Base-by-base conservation (phyloP, 495 filamentous ascomycete genomes). In the Oleoguttula mirabilis region DNA sequence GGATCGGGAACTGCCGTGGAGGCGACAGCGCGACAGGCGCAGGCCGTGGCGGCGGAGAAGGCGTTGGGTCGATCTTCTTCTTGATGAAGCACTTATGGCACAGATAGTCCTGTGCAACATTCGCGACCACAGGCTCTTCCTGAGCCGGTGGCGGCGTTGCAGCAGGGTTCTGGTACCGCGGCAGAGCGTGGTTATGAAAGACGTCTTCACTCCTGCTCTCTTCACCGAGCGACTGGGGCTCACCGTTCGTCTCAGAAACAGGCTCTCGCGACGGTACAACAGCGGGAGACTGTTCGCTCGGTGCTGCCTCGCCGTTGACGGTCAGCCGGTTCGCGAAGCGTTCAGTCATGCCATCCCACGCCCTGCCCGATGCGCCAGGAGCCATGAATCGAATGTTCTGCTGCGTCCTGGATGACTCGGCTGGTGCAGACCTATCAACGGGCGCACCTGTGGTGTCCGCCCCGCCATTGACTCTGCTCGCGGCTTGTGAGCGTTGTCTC, bases 51-150 rank as follows among this genome's bases (percentile, higher is more conserved):
- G 39, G 44, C 8, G 52, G 52, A 24, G 52, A 40, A 3, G 52
- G 43, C 12, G 47, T 51, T 4, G 44, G 48, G 21, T 51, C 31
- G 20, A 43, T 16, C 24, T 51, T 50, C 35, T 51, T 51, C 36
- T 43, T 41, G 32, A 50, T 27, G 41, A 51, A 63, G 37, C 60
- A 63, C 35, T 60, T 61, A 22, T 61, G 57, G 32, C 60, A 63
- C 25, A 60, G 27, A 32, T 53, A 60, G 4, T 50, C 37, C 10
- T 40, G 30, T n/a, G 14, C 4, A 15, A 15, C 39, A 16, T 39
- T 24, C 6, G 28, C 14, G 19, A 19, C 35, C 15, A 10, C 45
- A 1, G 30, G 20, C 23, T 46, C 43, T 3, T 14, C 16, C 23
- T 40, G 21, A 4, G 20, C 30, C 16, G 19, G n/a, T 8, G 47